A percentile compares a stretch with the other conserved stretches of the same genome.
Evolutionary conservation across 1,139 yeast genomes (phyloP).

Genomic region (Pichia sp.): DNA sequence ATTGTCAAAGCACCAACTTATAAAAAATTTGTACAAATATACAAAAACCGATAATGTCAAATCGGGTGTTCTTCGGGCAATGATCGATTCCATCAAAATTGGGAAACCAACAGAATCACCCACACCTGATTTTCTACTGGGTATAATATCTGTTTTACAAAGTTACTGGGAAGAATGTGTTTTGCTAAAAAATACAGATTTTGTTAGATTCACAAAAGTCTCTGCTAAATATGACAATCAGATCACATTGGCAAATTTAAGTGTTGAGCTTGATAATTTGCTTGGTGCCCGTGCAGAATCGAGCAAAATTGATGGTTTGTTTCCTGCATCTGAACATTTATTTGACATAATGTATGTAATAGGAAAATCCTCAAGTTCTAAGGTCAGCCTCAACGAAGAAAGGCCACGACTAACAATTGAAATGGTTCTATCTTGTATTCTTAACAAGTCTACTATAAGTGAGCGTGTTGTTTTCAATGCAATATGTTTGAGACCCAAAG

Average conservation of each 20-base stretch:
- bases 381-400: neutral
- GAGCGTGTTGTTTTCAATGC: constrained; percentile 12
- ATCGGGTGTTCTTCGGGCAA: constrained; percentile 8
- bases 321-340: constrained; percentile 1
- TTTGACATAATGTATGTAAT: constrained; percentile 10
- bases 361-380: neutral
- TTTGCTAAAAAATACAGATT: constrained; percentile 5
- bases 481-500: constrained; percentile 9
- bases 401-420: neutral
- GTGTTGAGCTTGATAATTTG: constrained; percentile 7
- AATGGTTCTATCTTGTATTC: constrained; percentile 6
- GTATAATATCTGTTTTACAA: constrained; percentile 4
- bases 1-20: constrained; percentile 9
- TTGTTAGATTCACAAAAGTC: constrained; percentile 1
- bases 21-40: constrained; percentile 5
- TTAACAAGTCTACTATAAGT: neutral
- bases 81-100: constrained; percentile 9
- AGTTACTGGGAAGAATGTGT: constrained; percentile 11
- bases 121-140: neutral
- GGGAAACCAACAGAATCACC: constrained; percentile 12
- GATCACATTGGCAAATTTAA: constrained; percentile 9
- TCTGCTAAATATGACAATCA: neutral
- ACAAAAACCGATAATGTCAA: constrained; percentile 7
- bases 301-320: neutral
- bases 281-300: neutral